Evolutionary conservation across 1,284 basidiomycete species (phyloP).

Genomic region (Neotropicomus parvogracilis): DNA sequence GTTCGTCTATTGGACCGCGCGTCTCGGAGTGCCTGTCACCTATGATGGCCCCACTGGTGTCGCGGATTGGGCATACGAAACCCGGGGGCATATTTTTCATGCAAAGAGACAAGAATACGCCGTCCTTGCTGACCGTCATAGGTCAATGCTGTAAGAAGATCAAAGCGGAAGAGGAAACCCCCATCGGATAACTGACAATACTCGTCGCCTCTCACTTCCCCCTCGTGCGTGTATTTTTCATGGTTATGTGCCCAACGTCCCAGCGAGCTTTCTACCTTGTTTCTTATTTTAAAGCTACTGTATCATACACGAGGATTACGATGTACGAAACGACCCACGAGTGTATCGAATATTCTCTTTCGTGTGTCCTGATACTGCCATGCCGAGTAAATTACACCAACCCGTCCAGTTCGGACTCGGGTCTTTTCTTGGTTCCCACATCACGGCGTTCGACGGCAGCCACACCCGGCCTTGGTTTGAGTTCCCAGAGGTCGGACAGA

Average conservation of each 20-base stretch:
- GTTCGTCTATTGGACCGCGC: slow-evolving; percentile 34
- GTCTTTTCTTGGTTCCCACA: no score
- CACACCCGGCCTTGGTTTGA: not conserved
- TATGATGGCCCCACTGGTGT: slow-evolving; percentile 36
- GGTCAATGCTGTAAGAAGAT: slow-evolving; percentile 18
- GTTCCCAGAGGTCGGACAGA: slow-evolving; percentile 8
- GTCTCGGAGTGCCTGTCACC: slow-evolving; percentile 33
- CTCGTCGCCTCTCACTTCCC: not conserved
- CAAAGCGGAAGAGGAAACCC: slow-evolving; percentile 28
- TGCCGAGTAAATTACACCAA: no score
- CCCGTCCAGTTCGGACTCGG: no score
- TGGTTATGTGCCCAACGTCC: not conserved
- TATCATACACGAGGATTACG: slow-evolving; percentile 14
- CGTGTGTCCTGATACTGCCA: no score
- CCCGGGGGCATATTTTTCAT: slow-evolving; percentile 22
- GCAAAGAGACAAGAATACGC: slow-evolving; percentile 21
- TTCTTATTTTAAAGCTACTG: slow-evolving; percentile 7
- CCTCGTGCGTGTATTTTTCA: slow-evolving; percentile 1
- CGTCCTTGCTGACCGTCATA: slow-evolving; percentile 22
- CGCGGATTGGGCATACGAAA: slow-evolving; percentile 37
- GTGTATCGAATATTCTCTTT: slow-evolving; percentile 5
- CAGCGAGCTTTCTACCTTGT: no score
- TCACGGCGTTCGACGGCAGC: no score
- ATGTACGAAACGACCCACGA: slow-evolving; percentile 13
- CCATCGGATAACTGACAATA: slow-evolving; percentile 5